phyloP scores from a whole-genome alignment of 352 stramenopile genomes.

The Phytopythium helicoides region DNA sequence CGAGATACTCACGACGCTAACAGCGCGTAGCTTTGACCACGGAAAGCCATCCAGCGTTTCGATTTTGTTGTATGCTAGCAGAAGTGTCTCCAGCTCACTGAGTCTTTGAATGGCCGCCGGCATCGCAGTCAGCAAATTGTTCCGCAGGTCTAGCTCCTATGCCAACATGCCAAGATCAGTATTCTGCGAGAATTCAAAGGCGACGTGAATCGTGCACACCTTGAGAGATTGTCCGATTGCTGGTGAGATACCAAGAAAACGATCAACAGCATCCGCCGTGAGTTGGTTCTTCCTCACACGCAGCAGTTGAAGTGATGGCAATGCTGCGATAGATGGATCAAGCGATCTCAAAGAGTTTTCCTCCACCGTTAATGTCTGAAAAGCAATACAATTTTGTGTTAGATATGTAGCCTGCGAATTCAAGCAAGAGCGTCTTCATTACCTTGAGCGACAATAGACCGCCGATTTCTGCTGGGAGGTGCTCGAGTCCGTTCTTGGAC shows the following conservation, averaged over 20 bases:
- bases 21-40: slow-evolving; percentile 41
- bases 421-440: neutral
- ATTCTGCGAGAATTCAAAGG: no score
- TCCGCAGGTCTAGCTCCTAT: slow-evolving; percentile 73
- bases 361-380: slow-evolving; percentile 71
- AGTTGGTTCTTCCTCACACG: slow-evolving; percentile 78
- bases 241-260: slow-evolving; percentile 27
- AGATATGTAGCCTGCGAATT: slow-evolving; percentile 4
- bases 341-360: slow-evolving; percentile 62
- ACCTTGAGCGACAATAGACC: slow-evolving; percentile 47
- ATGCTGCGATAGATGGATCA: slow-evolving; percentile 29
- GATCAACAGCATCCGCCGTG: slow-evolving; percentile 35
- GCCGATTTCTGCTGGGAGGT: slow-evolving; percentile 43
- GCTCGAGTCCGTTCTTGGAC: slow-evolving; percentile 58
- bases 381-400: no score
- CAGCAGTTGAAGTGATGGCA: slow-evolving; percentile 55
- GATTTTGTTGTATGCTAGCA: slow-evolving; percentile 73
- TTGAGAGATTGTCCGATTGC: slow-evolving; percentile 28
- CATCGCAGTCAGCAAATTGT: slow-evolving; percentile 54
- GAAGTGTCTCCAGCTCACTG: slow-evolving; percentile 48
- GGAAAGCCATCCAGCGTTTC: slow-evolving; percentile 63
- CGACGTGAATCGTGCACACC: slow-evolving; percentile 11
- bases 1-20: slow-evolving; percentile 65
- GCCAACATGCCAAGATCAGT: neutral
- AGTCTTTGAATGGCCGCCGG: slow-evolving; percentile 36